Percentiles rank a stretch among this genome's conserved stretches.
Evolutionary conservation across 306 rosid genomes (phyloP).

Genomic region (Medicago ruthenica): DNA sequence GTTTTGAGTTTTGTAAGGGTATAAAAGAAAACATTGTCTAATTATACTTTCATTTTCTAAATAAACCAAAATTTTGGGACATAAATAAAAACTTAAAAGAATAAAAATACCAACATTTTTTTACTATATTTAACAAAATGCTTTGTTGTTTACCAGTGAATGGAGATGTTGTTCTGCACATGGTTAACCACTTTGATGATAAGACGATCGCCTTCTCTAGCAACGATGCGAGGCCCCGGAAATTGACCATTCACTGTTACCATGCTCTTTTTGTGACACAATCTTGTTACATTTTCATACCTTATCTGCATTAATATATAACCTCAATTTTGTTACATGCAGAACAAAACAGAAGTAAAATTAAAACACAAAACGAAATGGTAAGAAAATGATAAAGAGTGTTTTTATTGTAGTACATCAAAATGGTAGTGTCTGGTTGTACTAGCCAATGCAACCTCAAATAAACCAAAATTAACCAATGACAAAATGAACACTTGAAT

Average conservation of each 20-base stretch:
- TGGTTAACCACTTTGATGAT: conserved; percentile 66
- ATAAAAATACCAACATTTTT: background rate
- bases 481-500: conserved; percentile 38
- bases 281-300: conserved; percentile 56
- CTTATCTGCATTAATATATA: conserved; percentile 47
- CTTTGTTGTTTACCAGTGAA: conserved; percentile 59
- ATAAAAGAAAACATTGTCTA: no score
- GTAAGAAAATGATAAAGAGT: background rate
- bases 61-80: background rate
- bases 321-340: conserved; percentile 8
- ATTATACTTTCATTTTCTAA: no score
- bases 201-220: conserved; percentile 64
- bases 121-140: background rate
- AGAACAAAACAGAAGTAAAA: background rate
- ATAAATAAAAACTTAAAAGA: background rate
- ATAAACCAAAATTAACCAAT: conserved; percentile 24
- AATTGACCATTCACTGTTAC: conserved; percentile 71
- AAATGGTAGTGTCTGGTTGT: conserved; percentile 67
- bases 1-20: background rate
- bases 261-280: conserved; percentile 63
- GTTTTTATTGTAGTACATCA: conserved; percentile 45
- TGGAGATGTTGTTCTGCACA: conserved; percentile 59
- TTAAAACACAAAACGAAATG: background rate
- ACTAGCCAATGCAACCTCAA: conserved; percentile 54
- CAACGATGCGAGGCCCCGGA: conserved; percentile 71